phyloP scores from a whole-genome alignment of 805 yeast genomes.

The Hanseniaspora occidentalis region DNA sequence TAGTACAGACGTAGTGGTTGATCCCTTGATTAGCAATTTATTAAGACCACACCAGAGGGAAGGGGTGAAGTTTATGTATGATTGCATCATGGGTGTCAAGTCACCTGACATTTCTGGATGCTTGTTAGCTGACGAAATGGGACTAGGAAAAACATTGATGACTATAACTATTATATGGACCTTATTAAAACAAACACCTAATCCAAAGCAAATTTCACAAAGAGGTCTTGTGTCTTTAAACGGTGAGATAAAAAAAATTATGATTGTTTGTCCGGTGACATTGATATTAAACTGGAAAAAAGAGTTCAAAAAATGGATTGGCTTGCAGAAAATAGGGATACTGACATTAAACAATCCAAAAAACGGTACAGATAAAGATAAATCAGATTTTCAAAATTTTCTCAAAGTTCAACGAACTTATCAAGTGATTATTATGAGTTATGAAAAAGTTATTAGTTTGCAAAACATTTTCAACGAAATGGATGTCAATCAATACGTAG shows the following conservation, averaged over 20 bases:
- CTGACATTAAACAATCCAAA: conserved; percentile 39
- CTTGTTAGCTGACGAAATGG: conserved; percentile 94
- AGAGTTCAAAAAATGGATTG: conserved; percentile 87
- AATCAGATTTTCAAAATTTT: conserved; percentile 44
- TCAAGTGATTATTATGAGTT: conserved; percentile 77
- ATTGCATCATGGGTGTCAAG: conserved; percentile 64
- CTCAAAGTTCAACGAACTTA: conserved; percentile 52
- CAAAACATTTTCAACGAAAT: conserved; percentile 3
- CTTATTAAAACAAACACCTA: conserved; percentile 53
- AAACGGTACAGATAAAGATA: conserved; percentile 34
- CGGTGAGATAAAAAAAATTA: conserved; percentile 38
- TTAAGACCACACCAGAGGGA: conserved; percentile 81
- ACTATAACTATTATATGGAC: conserved; percentile 82
- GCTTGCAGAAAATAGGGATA: conserved; percentile 48
- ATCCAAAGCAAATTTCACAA: conserved; percentile 24
- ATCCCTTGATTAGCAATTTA: conserved; percentile 37
- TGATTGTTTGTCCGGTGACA: conserved; percentile 88
- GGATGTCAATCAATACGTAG: conserved; percentile 41
- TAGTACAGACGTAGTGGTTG: conserved; percentile 45
- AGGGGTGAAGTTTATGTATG: conserved; percentile 72
- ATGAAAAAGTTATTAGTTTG: conserved; percentile 55
- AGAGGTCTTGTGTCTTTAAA: conserved; percentile 19
- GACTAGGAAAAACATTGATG: conserved; percentile 81
- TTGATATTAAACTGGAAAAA: conserved; percentile 75
- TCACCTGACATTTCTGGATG: conserved; percentile 46